These are phyloP conservation scores for Houttuynia cordata DNA, from an alignment of 164 flowering plant genomes.

Conservation along the genomic window DNA sequence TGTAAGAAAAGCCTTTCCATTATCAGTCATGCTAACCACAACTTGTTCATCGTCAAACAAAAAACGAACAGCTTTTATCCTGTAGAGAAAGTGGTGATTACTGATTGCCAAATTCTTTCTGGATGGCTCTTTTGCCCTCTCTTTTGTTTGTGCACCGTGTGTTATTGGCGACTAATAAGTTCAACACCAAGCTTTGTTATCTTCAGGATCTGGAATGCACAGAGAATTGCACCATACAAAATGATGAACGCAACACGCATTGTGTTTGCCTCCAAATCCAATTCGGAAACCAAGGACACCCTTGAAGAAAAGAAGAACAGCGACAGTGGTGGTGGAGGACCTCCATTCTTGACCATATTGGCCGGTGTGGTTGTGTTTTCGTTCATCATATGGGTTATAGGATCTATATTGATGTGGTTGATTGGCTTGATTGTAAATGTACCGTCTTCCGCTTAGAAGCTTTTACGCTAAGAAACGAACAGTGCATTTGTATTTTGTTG, in stretches of 20 bases:
- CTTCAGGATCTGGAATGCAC: background rate
- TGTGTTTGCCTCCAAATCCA: background rate
- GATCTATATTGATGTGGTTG: slow-evolving; percentile 12
- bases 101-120: too few species aligned
- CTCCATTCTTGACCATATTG: slow-evolving; percentile 11
- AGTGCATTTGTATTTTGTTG: background rate
- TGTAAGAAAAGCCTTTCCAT: too few species aligned
- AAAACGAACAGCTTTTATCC: too few species aligned
- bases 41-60: too few species aligned
- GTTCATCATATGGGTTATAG: slow-evolving; percentile 10
- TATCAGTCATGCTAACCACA: too few species aligned
- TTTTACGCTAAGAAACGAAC: too few species aligned
- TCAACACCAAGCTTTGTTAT: background rate
- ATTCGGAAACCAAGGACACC: background rate
- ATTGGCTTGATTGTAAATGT: slow-evolving; percentile 13
- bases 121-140: too few species aligned
- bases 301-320: background rate
- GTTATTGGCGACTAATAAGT: background rate
- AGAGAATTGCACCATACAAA: background rate
- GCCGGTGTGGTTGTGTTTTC: slow-evolving; percentile 14
- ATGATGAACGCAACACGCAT: background rate
- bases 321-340: background rate
- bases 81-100: too few species aligned
- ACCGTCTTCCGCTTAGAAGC: background rate
- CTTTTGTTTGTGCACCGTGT: background rate